Base-by-base conservation (phyloP, 1,284 basidiomycete genomes). In the Boletus sp. region DNA sequence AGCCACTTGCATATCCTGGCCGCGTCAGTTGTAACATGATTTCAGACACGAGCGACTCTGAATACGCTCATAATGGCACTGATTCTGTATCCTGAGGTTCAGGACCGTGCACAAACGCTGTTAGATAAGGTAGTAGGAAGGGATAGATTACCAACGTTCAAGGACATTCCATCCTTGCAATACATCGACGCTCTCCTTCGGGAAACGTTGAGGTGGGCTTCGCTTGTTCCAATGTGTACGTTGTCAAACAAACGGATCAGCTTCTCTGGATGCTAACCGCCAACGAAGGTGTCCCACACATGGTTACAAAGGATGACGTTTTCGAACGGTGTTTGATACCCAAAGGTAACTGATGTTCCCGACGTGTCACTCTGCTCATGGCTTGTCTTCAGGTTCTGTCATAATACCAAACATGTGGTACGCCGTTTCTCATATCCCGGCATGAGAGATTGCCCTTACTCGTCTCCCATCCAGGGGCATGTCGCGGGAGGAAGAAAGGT, bases 161-260 rank as follows among this genome's bases (percentile, higher is more conserved):
- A 42, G 5, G 64, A 65, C 42, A 51, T 48, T 32, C 16, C 42
- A n/a, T 54, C 46, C 8, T 47, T 65, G 38, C 54, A 50, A 14
- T 65, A 63, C 33, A 44, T 67, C 4, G 65, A 66, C 3, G 65
- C 64, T 3, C 40, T 65, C 5, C 33, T 63, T 13, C 44, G 50
- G 30, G 63, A 65, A 46, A 50, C 51, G 8, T 36, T 55, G 41
- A 60, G 63, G 41, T 65, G 64, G 64, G 45, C 46, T 19, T 46
- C 58, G 5, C 39, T 55, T 20, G 45, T 54, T 25, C 62, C 65
- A 13, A 46, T 66, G 48, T 42, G 63, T 67, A 27, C n/a, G 52
- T 46, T 34, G 19, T 39, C 23, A 7, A 17, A 23, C 26, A 13
- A 20, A 17, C 4, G 3, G 16, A 30, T 16, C 9, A 23, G 5